Conservation (phyloP, 495 filamentous ascomycete genomes). For the Penicillium soppii region DNA sequence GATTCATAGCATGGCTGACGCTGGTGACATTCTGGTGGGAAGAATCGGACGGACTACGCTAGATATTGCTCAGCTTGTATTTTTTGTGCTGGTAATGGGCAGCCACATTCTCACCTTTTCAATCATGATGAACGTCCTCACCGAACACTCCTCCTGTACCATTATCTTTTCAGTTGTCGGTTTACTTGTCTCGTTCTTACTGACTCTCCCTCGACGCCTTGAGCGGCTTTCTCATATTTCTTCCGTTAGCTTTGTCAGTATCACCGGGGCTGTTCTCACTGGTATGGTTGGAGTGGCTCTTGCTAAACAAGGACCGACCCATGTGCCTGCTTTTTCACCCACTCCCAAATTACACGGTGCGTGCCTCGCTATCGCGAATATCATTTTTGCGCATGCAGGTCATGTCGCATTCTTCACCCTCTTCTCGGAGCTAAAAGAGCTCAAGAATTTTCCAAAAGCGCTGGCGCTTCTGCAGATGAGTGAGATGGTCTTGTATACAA, state of each 20-base stretch:
- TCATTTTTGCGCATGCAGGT: conserved; percentile 47
- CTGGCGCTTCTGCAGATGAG: conserved; percentile 57
- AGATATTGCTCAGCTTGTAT: conserved; percentile 56
- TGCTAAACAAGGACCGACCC: conserved; percentile 25
- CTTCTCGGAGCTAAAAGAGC: conserved; percentile 66
- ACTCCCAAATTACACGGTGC: conserved; percentile 42
- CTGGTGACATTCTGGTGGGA: conserved; percentile 59
- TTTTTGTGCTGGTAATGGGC: conserved; percentile 70
- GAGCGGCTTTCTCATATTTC: conserved; percentile 55
- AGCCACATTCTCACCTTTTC: conserved; percentile 70
- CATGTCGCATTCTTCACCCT: conserved; percentile 69
- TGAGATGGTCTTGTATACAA: conserved; percentile 64
- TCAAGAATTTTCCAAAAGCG: conserved; percentile 60
- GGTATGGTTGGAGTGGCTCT: conserved; percentile 62
- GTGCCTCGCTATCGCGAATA: conserved; percentile 33
- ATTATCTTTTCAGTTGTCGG: conserved; percentile 62
- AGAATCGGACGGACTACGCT: conserved; percentile 56
- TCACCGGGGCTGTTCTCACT: conserved; percentile 61
- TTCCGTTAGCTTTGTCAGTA: conserved; percentile 60
- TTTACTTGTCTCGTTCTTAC: conserved; percentile 55
- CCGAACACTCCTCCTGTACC: conserved; percentile 59
- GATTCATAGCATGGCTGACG: conserved; percentile 67
- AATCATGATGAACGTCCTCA: conserved; percentile 67
- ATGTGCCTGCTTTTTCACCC: conserved; percentile 39
- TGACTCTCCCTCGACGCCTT: conserved; percentile 61